Evolutionary conservation across 129 eudicot species (phyloP).

Genomic region (Smallanthus sonchifolius): DNA sequence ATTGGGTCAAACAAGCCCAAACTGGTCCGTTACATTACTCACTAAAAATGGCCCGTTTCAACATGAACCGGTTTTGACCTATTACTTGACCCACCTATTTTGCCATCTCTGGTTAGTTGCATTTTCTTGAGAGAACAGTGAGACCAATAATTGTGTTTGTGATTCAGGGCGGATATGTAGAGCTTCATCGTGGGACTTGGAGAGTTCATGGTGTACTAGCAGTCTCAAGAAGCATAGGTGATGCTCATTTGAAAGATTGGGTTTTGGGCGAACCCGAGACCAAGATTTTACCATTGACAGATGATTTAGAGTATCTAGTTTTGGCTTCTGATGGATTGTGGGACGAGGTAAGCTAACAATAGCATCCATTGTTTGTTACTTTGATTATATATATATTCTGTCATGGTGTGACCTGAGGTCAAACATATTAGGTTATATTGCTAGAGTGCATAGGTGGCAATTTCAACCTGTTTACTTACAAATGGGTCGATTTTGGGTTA

Average conservation of each 20-base stretch:
- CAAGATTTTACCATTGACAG: constrained; percentile 38
- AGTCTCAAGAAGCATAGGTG: constrained; percentile 96
- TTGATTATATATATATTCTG: background rate
- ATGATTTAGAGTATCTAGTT: constrained; percentile 73
- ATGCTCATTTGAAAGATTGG: constrained; percentile 93
- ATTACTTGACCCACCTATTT: background rate
- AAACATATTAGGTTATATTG: background rate
- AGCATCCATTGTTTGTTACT: background rate
- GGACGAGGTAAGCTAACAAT: constrained; percentile 60
- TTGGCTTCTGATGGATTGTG: constrained; percentile 96
- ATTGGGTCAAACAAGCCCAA: background rate
- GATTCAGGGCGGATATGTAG: constrained; percentile 87
- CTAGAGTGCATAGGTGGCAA: background rate
- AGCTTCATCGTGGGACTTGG: constrained; percentile 88
- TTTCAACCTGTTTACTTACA: background rate
- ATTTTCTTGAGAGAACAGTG: background rate
- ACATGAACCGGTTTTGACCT: background rate
- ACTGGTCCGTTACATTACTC: background rate
- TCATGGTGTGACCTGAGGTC: background rate
- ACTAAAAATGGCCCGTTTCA: background rate
- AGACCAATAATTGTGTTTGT: constrained; percentile 7
- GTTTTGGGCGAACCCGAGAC: constrained; percentile 85
- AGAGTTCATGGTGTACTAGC: constrained; percentile 87
- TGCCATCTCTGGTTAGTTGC: background rate
- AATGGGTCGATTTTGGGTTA: background rate